A percentile compares a stretch with the other conserved stretches of the same genome.
phyloP scores from a whole-genome alignment of 73 alveolate species.

The Paramecium sexaurelia region DNA sequence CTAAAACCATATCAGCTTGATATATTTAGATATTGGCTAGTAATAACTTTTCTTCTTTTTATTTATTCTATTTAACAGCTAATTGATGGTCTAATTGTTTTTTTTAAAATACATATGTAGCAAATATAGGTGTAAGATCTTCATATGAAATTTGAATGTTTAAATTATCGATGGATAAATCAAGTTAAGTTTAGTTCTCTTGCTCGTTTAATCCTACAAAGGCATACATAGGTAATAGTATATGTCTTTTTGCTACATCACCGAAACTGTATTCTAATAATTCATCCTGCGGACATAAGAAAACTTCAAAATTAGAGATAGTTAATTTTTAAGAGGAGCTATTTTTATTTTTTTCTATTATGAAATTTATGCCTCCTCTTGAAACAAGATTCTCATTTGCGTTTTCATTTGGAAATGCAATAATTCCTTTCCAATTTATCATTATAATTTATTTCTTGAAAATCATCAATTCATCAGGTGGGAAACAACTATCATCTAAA shows the following conservation, averaged over 20 bases:
- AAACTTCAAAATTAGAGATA: background rate
- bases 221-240: background rate
- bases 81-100: background rate
- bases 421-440: background rate
- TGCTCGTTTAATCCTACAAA: background rate
- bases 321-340: background rate
- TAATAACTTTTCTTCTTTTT: background rate
- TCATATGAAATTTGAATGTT: background rate
- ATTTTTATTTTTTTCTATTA: background rate
- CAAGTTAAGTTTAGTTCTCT: background rate
- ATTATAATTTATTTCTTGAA: background rate
- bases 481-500: background rate
- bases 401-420: background rate
- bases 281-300: background rate
- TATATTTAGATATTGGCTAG: background rate
- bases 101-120: background rate
- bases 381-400: background rate
- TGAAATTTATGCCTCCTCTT: constrained; percentile 6
- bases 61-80: background rate
- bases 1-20: background rate
- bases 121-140: constrained; percentile 4
- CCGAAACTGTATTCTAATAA: background rate
- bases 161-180: background rate
- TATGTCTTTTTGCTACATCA: constrained; percentile 13
- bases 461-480: background rate